phyloP scores from a whole-genome alignment of 441 rosid species.

The Bocquillonia castaneifolia region DNA sequence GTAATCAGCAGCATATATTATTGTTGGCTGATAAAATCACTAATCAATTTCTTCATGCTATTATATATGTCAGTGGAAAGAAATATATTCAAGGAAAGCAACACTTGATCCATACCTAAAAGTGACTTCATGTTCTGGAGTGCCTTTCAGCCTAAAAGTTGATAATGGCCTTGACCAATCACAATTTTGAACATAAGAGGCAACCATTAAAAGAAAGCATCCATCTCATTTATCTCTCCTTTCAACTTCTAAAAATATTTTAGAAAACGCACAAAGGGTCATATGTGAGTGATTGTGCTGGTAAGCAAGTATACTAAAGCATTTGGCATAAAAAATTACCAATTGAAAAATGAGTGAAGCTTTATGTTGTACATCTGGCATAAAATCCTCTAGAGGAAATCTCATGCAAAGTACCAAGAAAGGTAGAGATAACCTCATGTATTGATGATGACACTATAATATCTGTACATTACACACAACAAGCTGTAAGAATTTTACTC shows the following conservation, averaged over 20 bases:
- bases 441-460: constrained; percentile 37
- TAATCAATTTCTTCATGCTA: too few relatives aligned
- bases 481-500: constrained; percentile 26
- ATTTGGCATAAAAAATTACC: constrained; percentile 14
- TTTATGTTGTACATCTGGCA: constrained; percentile 14
- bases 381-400: constrained; percentile 6
- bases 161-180: not conserved
- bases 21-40: not conserved
- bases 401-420: constrained; percentile 11
- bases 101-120: not conserved
- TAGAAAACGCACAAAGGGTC: too few relatives aligned
- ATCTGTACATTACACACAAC: constrained; percentile 49
- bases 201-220: too few relatives aligned
- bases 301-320: not conserved
- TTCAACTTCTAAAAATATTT: too few relatives aligned
- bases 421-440: constrained; percentile 26
- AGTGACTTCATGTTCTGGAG: not conserved
- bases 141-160: not conserved
- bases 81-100: too few relatives aligned
- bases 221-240: too few relatives aligned
- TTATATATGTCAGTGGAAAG: too few relatives aligned
- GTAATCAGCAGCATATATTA: too few relatives aligned
- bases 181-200: too few relatives aligned
- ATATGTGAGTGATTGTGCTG: not conserved
- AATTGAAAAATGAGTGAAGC: constrained; percentile 8